phyloP scores from a whole-genome alignment of 495 filamentous ascomycete genomes.

The Talaromyces wortmannii region DNA sequence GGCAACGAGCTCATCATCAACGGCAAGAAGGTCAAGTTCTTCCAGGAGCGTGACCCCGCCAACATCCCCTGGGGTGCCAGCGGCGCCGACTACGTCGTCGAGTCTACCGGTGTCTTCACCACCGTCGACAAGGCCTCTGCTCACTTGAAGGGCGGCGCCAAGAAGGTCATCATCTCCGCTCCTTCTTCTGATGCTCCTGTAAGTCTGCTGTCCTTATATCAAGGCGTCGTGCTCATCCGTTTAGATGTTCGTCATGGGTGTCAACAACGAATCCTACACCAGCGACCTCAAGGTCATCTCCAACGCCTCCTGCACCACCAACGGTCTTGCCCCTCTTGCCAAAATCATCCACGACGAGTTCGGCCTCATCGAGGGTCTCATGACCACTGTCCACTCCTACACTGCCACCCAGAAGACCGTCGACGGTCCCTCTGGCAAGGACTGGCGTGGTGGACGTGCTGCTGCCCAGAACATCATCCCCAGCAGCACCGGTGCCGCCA shows the following conservation, averaged over 20 bases:
- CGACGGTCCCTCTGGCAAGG: conserved; percentile 94
- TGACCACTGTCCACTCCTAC: conserved; percentile 99
- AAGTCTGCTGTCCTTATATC: not conserved
- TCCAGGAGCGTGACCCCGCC: conserved; percentile 84
- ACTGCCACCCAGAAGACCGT: conserved; percentile 99
- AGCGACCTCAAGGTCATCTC: conserved; percentile 86
- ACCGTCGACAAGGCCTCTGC: conserved; percentile 90
- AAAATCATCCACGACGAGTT: conserved; percentile 99
- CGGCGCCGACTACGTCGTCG: conserved; percentile 92
- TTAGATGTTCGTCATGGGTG: conserved; percentile 96
- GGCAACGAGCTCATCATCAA: conserved; percentile 79
- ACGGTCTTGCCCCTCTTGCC: conserved; percentile 97
- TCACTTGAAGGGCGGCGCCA: conserved; percentile 97
- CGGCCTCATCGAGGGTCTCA: conserved; percentile 95
- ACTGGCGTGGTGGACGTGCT: conserved; percentile 98
- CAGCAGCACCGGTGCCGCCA: conserved; percentile 97
- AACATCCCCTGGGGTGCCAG: conserved; percentile 86
- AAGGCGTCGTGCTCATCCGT: not conserved
- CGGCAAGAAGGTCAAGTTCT: conserved; percentile 95
- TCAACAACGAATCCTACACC: conserved; percentile 92
- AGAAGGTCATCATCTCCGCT: conserved; percentile 99
- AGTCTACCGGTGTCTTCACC: conserved; percentile 99
- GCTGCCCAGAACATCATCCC: conserved; percentile 99
- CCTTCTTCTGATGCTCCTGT: conserved; percentile 91
- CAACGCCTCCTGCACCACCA: conserved; percentile 99